Conservation (phyloP, 257 asterid species). For the Solanum pennellii region DNA sequence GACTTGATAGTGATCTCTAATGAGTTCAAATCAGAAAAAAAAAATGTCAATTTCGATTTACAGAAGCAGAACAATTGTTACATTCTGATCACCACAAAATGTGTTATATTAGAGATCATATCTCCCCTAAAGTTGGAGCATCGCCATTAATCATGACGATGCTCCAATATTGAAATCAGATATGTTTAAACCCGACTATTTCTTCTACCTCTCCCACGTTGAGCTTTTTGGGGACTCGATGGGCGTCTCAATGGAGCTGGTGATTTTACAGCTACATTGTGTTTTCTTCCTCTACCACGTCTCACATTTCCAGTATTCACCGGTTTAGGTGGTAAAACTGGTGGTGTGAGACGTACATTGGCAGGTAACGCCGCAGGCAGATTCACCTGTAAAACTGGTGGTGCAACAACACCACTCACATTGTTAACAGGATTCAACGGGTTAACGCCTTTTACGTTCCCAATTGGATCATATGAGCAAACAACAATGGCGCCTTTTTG, state of each 20-base stretch:
- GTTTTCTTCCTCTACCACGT: background rate
- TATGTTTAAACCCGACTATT: background rate
- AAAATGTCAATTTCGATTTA: background rate
- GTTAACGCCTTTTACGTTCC: conserved; percentile 13
- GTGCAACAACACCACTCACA: background rate
- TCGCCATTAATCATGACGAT: background rate
- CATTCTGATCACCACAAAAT: background rate
- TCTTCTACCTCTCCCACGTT: background rate
- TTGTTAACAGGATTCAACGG: conserved; percentile 18
- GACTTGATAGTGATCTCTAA: background rate
- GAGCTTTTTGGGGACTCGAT: background rate
- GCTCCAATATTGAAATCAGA: background rate
- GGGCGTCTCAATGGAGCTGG: background rate
- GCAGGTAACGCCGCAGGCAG: background rate
- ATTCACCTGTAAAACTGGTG: background rate
- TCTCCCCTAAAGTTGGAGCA: background rate
- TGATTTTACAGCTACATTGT: background rate
- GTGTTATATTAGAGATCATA: background rate
- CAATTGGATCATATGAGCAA: conserved; percentile 50
- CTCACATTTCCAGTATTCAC: background rate
- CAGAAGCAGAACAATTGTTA: background rate
- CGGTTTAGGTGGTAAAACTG: background rate
- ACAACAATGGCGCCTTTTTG: conserved; percentile 38
- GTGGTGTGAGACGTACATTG: background rate
- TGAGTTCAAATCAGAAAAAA: background rate